Evolutionary conservation across 2,329 filamentous ascomycete species (phyloP), one percentile per base, ranked within the genome.

Genomic region (Colletotrichum orchidophilum): DNA sequence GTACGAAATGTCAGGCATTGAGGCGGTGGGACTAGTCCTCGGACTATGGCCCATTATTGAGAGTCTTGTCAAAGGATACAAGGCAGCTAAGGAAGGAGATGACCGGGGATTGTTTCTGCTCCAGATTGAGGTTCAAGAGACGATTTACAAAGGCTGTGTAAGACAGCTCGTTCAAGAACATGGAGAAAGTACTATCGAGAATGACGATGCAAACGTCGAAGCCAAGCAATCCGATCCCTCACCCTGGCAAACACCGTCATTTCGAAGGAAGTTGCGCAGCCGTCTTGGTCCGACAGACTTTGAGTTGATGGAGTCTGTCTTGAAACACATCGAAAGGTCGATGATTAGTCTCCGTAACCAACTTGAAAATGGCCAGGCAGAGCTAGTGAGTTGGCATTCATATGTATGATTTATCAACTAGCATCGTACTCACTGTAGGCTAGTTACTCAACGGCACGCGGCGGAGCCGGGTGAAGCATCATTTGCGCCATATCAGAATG

Each of bases 1-100:
- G 2, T 3, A 7, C n/a, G 46, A 9, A 18, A 68, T 70, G 59
- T 70, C 66, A 35, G 66, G 66, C 15, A 18, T 70, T 13, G 66
- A 70, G 13, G 53, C 52, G 5, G 59, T 57, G 3, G 66, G 66
- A 1, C 26, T 70, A 2, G 52, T 63, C 3, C 24, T 70, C 8
- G 50, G 59, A 21, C 27, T 70, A n/a, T 70, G 58, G 66, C 66
- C 65, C 7, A 21, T 66, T 18, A 26, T 66, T 13, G 13, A 26
- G 15, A 29, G 21, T 29, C 63, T 66, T 27, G 42, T 57, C 29
- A 49, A 54, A 13, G 39, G 31, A 1, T 66, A 66, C 55, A 50
- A 35, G 31, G 49, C 42, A 18, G 24, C 54, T n/a, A 59, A 39
- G 49, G 35, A 27, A 24, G 63, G 54, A 7, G 39, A 60, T n/a